These are phyloP conservation scores for Aspergillus affinis DNA, from an alignment of 495 filamentous ascomycete genomes.

Conservation along the genomic window DNA sequence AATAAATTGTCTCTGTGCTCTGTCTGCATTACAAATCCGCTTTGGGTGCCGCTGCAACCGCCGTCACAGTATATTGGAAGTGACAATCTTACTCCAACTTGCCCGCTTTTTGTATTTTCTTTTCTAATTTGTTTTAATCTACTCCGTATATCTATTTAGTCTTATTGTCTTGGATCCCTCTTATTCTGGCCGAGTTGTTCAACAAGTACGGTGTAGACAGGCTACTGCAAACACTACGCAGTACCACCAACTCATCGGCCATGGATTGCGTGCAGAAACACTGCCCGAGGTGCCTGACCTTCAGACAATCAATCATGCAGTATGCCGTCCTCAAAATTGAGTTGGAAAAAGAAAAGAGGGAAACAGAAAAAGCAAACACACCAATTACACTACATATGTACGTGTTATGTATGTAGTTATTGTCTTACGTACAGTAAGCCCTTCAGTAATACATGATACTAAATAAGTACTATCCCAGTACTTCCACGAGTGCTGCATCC, in stretches of 20 bases:
- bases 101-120: neutral
- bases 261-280: neutral
- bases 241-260: neutral
- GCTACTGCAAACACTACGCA: neutral
- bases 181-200: neutral
- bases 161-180: neutral
- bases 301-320: neutral
- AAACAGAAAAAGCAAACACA: neutral
- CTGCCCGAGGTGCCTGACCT: neutral
- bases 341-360: neutral
- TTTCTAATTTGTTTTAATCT: neutral
- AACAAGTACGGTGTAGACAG: no score
- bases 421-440: neutral
- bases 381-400: neutral
- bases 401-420: neutral
- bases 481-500: slow-evolving; percentile 14
- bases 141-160: no score
- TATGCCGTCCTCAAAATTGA: neutral
- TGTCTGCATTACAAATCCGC: neutral
- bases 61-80: neutral
- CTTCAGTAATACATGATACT: neutral
- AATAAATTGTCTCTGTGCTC: neutral
- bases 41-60: slow-evolving; percentile 10
- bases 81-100: neutral
- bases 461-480: neutral